Conservation (phyloP, 1,284 basidiomycete species). For the Trichosporon coremiiforme region DNA sequence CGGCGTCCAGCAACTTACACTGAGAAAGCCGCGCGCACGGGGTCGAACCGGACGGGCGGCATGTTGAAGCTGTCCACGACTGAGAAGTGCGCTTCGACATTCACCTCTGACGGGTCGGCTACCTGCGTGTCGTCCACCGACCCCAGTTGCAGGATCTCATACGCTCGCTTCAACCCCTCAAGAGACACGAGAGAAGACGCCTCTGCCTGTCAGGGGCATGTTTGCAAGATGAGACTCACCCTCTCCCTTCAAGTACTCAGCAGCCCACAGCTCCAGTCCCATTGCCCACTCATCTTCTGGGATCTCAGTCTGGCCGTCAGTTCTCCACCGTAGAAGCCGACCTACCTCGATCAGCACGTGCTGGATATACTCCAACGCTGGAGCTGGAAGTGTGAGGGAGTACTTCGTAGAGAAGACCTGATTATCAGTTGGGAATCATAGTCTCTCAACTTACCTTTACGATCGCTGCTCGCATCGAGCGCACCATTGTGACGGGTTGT, state of each 20-base stretch:
- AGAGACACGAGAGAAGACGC: constrained; percentile 46
- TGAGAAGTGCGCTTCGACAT: constrained; percentile 80
- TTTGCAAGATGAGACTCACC: constrained; percentile 60
- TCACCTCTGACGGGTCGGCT: constrained; percentile 65
- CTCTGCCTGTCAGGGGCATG: constrained; percentile 33
- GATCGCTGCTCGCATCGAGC: constrained; percentile 51
- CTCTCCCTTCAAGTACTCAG: constrained; percentile 89
- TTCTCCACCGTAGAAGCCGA: background rate
- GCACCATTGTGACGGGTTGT: constrained; percentile 40
- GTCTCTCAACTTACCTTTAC: constrained; percentile 47
- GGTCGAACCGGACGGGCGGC: constrained; percentile 87
- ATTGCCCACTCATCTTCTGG: constrained; percentile 60
- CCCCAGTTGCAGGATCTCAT: constrained; percentile 75
- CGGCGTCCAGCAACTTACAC: constrained; percentile 24
- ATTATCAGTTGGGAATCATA: constrained; percentile 13
- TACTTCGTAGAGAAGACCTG: constrained; percentile 58
- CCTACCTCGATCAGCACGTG: constrained; percentile 51
- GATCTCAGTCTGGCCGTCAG: constrained; percentile 63
- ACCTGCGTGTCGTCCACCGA: constrained; percentile 59
- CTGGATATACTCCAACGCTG: constrained; percentile 54
- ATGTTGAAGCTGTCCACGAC: constrained; percentile 91
- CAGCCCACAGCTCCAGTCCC: constrained; percentile 79
- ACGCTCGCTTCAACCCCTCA: constrained; percentile 72
- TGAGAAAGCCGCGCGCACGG: constrained; percentile 61
- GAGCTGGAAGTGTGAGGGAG: constrained; percentile 54